Evolutionary conservation across 1,284 basidiomycete species (phyloP).

Genomic region (Pseudozyma hubeiensis): DNA sequence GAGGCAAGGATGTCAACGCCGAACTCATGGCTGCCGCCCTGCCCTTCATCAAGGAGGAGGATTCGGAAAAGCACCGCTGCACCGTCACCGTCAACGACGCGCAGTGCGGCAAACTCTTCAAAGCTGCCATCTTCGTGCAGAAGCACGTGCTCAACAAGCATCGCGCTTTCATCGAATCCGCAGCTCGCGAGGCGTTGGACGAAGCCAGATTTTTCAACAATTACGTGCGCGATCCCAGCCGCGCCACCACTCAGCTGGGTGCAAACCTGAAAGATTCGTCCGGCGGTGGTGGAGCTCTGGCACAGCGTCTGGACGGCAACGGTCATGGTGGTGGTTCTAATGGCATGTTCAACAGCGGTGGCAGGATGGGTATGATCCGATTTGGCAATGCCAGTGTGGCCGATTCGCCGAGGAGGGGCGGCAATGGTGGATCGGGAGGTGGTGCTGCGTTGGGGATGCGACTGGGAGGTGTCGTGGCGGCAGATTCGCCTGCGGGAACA

Average conservation of each 20-base stretch:
- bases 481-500: slow-evolving; percentile 11
- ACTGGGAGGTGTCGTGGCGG: slow-evolving; percentile 23
- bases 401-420: slow-evolving; percentile 28
- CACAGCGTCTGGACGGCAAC: slow-evolving; percentile 16
- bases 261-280: not conserved
- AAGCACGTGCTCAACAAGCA: slow-evolving; percentile 67
- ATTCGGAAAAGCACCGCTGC: slow-evolving; percentile 61
- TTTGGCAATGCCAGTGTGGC: slow-evolving; percentile 38
- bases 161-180: slow-evolving; percentile 39
- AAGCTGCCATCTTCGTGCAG: slow-evolving; percentile 57
- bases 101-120: slow-evolving; percentile 64
- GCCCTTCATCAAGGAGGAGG: slow-evolving; percentile 54
- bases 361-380: slow-evolving; percentile 45
- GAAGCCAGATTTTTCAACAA: slow-evolving; percentile 49
- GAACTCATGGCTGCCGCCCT: slow-evolving; percentile 48
- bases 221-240: slow-evolving; percentile 55
- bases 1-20: slow-evolving; percentile 45
- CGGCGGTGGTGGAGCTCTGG: slow-evolving; percentile 11
- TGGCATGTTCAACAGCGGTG: slow-evolving; percentile 31
- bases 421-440: not conserved
- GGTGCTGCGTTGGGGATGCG: slow-evolving; percentile 31
- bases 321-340: slow-evolving; percentile 7
- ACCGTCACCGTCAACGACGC: slow-evolving; percentile 40
- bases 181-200: slow-evolving; percentile 18
- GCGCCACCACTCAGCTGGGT: slow-evolving; percentile 26